These are phyloP conservation scores for Pseudogymnoascus sp. DNA, from an alignment of 2,329 filamentous ascomycete species.

Conservation along the genomic window DNA sequence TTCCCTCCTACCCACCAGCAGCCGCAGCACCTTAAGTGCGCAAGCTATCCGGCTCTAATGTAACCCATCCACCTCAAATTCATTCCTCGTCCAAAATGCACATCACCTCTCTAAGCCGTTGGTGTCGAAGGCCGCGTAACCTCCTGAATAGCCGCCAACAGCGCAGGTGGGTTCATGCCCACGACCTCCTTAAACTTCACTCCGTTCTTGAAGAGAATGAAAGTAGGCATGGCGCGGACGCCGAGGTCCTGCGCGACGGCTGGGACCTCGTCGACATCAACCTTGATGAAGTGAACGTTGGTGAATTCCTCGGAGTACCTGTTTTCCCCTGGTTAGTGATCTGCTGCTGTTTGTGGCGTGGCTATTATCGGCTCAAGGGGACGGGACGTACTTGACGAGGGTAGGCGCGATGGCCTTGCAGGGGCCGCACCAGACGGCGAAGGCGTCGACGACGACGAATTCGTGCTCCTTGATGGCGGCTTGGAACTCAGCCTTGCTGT, in stretches of 20 bases:
- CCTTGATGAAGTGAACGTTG: slow-evolving; percentile 69
- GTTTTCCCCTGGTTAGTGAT: slow-evolving; percentile 8
- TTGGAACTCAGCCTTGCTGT: slow-evolving; percentile 52
- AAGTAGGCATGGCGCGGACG: slow-evolving; percentile 89
- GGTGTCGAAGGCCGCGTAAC: neutral
- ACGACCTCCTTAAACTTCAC: slow-evolving; percentile 65
- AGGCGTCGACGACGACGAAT: slow-evolving; percentile 75
- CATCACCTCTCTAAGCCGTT: neutral
- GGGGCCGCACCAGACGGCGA: slow-evolving; percentile 86
- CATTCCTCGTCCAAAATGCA: too few species aligned
- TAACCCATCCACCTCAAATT: neutral
- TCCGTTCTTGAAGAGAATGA: slow-evolving; percentile 74
- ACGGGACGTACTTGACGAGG: slow-evolving; percentile 50
- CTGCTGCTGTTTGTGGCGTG: slow-evolving; percentile 22
- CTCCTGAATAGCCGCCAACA: slow-evolving; percentile 36
- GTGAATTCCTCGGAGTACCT: slow-evolving; percentile 53
- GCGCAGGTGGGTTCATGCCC: slow-evolving; percentile 68
- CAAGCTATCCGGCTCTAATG: neutral
- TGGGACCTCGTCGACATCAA: slow-evolving; percentile 78
- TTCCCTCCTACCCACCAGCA: neutral
- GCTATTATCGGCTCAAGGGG: neutral
- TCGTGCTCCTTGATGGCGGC: slow-evolving; percentile 44
- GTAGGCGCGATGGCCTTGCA: slow-evolving; percentile 85
- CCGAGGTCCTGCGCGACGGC: slow-evolving; percentile 68
- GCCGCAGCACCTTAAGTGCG: neutral